Base-by-base conservation (phyloP, 2,329 filamentous ascomycete genomes). In the Calycina herbarum region DNA sequence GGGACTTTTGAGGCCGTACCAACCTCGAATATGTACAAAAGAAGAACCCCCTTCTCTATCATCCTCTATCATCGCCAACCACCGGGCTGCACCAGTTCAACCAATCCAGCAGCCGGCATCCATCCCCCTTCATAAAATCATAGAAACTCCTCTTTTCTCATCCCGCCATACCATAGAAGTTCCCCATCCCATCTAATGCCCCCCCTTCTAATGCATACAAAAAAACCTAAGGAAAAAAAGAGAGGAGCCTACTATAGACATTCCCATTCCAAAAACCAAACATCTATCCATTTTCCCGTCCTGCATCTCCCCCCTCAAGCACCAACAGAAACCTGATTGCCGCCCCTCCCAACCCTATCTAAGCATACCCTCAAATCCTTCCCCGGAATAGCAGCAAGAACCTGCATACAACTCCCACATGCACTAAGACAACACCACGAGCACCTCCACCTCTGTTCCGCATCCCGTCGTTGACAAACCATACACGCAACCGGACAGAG, bases 341-440 rank as follows among this genome's bases (percentile, higher is more conserved):
- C 57, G 33, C 27, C 64, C 64, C 59, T 63, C 40, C 66, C 66
- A 61, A 73, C 59, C 57, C 63, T 68, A 29, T 73, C 69, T 33
- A 75, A 63, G 31, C 66, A 70, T 17, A 67, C n/a, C 8, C 48
- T 66, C 40, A 76, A 48, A 66, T 76, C 73, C 57, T 70, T 73
- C 56, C 68, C 70, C 2, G 72, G 69, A 35, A 70, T 68, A 1
- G 64, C 69, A 29, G 64, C 59, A 42, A 76, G 64, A 13, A 69
- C 62, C 57, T 73, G 64, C 71, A 75, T 74, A 65, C 75, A 77
- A 35, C 57, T 64, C n/a, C 65, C 69, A 64, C 75, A 77, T 24
- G 72, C 69, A 57, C 74, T 72, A 38, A 77, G 59, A 62, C 72
- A 76, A 57, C 75, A 77, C 75, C 75, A 77, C 27, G 69, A 70